A percentile compares a stretch with the other conserved stretches of the same genome.
Evolutionary conservation across 805 yeast species (phyloP).

Genomic region (Candida boleticola): DNA sequence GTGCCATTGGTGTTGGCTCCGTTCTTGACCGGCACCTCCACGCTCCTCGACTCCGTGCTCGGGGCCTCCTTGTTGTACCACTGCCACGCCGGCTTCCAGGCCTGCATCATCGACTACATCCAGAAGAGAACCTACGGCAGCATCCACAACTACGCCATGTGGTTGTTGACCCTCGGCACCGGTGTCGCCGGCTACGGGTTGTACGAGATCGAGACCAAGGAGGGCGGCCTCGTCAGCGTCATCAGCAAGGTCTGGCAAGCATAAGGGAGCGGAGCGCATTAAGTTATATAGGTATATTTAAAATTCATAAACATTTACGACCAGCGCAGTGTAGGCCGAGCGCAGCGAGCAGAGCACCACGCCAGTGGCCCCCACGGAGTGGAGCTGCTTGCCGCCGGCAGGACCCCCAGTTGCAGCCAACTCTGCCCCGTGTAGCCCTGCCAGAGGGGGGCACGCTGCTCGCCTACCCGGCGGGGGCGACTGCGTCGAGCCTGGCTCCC

Average conservation of each 20-base stretch:
- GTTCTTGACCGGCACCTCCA: conserved; percentile 49
- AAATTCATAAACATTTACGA: no score
- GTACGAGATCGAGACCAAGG: conserved; percentile 63
- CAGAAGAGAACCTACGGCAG: conserved; percentile 71
- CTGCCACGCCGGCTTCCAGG: conserved; percentile 67
- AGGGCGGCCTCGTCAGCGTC: conserved; percentile 60
- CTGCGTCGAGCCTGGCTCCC: no score
- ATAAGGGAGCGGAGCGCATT: no score
- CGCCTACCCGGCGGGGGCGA: no score
- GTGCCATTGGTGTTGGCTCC: conserved; percentile 66
- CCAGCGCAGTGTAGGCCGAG: no score
- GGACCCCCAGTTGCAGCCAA: not conserved
- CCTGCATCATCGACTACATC: conserved; percentile 77
- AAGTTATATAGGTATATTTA: no score
- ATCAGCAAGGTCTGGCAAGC: conserved; percentile 40
- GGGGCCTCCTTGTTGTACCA: conserved; percentile 59
- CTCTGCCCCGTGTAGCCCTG: no score
- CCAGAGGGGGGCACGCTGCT: no score
- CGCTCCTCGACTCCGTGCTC: conserved; percentile 57
- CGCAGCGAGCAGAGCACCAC: no score
- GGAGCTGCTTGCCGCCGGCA: not conserved
- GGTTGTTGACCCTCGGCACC: conserved; percentile 60
- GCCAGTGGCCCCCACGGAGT: not conserved
- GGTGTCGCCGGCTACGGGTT: conserved; percentile 68
- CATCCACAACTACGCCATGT: conserved; percentile 60